A percentile compares a stretch with the other conserved stretches of the same genome.
Conservation (phyloP, 2,329 filamentous ascomycete genomes). For the Purpureocillium takamizusanense region DNA sequence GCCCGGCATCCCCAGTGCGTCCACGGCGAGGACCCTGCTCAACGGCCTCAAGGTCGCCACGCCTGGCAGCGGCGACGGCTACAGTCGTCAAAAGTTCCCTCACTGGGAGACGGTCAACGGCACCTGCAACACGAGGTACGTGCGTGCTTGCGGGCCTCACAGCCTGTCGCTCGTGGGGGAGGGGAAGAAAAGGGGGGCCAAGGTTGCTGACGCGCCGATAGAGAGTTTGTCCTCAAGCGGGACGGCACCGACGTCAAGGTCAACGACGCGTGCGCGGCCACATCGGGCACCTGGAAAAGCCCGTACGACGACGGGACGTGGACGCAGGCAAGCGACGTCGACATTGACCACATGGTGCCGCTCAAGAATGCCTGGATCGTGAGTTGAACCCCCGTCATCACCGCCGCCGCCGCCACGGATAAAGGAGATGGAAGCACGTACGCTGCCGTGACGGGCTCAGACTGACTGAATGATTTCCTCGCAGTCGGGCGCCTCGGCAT, state of each 20-base stretch:
- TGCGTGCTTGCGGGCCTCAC: background rate
- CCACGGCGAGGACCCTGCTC: slow-evolving; percentile 49
- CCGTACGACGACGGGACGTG: slow-evolving; percentile 68
- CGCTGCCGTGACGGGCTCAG: too few species aligned
- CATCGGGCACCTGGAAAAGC: slow-evolving; percentile 58
- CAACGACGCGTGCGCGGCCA: slow-evolving; percentile 50
- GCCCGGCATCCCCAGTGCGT: slow-evolving; percentile 53
- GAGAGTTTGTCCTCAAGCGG: slow-evolving; percentile 62
- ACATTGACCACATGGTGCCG: slow-evolving; percentile 80
- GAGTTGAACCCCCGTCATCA: too few species aligned
- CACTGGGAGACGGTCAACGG: slow-evolving; percentile 61
- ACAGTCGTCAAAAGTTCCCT: slow-evolving; percentile 60
- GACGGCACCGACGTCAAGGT: slow-evolving; percentile 58
- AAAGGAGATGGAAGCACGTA: too few species aligned
- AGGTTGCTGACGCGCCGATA: slow-evolving; percentile 11
- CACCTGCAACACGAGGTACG: slow-evolving; percentile 57
- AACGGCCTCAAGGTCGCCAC: slow-evolving; percentile 47
- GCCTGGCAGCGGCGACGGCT: slow-evolving; percentile 44
- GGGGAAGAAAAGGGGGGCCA: too few species aligned
- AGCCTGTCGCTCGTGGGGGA: too few species aligned
- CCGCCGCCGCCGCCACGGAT: too few species aligned
- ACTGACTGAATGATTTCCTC: background rate
- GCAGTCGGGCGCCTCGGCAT: slow-evolving; percentile 61
- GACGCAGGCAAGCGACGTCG: slow-evolving; percentile 59
- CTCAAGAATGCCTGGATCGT: slow-evolving; percentile 73